phyloP scores from a whole-genome alignment of 2,329 filamentous ascomycete species.

The Dactylonectria estremocensis region DNA sequence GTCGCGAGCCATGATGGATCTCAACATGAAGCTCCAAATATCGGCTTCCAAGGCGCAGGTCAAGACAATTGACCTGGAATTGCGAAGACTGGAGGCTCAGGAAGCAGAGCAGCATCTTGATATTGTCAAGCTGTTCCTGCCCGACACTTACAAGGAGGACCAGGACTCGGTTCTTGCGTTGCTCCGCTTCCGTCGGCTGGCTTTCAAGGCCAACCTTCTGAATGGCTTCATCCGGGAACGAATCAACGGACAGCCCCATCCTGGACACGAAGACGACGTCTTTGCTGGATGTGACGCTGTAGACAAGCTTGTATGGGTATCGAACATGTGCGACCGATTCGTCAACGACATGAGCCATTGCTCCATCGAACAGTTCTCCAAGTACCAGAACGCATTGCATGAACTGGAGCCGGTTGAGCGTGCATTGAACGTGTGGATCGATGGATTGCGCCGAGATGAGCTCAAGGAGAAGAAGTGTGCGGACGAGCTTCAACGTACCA shows the following conservation, averaged over 20 bases:
- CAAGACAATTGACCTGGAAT: slow-evolving; percentile 93
- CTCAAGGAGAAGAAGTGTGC: slow-evolving; percentile 88
- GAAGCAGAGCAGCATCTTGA: slow-evolving; percentile 90
- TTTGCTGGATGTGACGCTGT: slow-evolving; percentile 86
- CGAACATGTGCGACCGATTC: slow-evolving; percentile 87
- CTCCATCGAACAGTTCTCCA: slow-evolving; percentile 82
- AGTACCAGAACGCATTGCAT: slow-evolving; percentile 84
- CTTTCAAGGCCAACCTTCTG: slow-evolving; percentile 88
- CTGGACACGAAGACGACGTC: slow-evolving; percentile 82
- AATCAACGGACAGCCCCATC: slow-evolving; percentile 76
- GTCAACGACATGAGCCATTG: slow-evolving; percentile 85
- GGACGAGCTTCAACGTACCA: slow-evolving; percentile 84
- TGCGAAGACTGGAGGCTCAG: slow-evolving; percentile 88
- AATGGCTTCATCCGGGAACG: slow-evolving; percentile 85
- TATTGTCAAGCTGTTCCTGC: slow-evolving; percentile 91
- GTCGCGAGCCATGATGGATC: slow-evolving; percentile 94
- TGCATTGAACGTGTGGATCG: slow-evolving; percentile 89
- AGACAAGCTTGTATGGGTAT: slow-evolving; percentile 89
- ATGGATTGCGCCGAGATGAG: slow-evolving; percentile 86
- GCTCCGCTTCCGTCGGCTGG: slow-evolving; percentile 88
- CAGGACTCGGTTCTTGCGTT: slow-evolving; percentile 90
- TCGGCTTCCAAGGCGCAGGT: slow-evolving; percentile 93
- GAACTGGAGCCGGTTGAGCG: slow-evolving; percentile 94
- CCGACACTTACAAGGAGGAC: slow-evolving; percentile 85
- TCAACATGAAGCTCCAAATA: slow-evolving; percentile 93